phyloP scores from a whole-genome alignment of 805 yeast genomes.

The Teunomyces pallodes region DNA sequence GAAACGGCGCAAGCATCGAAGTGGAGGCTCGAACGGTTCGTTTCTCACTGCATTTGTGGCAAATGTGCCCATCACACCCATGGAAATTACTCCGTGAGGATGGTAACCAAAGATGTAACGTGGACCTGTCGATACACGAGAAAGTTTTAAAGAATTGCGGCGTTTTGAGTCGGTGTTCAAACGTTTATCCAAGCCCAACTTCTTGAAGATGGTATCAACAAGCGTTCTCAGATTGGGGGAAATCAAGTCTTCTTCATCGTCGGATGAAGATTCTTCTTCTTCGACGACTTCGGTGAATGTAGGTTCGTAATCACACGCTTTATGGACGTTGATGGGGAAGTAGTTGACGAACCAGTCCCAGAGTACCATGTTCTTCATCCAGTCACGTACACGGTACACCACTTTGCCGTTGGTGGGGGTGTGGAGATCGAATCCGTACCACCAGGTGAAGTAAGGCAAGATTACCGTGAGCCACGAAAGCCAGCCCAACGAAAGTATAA shows the following conservation, averaged over 20 bases:
- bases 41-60: slow-evolving; percentile 54
- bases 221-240: slow-evolving; percentile 35
- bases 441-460: slow-evolving; percentile 57
- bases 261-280: slow-evolving; percentile 21
- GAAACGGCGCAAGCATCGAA: slow-evolving; percentile 29
- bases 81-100: slow-evolving; percentile 93
- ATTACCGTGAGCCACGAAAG: slow-evolving; percentile 69
- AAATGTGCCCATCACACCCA: slow-evolving; percentile 84
- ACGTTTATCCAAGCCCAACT: slow-evolving; percentile 36
- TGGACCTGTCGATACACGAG: slow-evolving; percentile 52
- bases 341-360: slow-evolving; percentile 77
- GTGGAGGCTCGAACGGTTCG: slow-evolving; percentile 41
- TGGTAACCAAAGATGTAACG: slow-evolving; percentile 88
- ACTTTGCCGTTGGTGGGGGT: slow-evolving; percentile 77
- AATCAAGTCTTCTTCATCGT: slow-evolving; percentile 44
- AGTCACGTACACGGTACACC: slow-evolving; percentile 50
- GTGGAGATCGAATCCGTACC: slow-evolving; percentile 55
- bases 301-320: slow-evolving; percentile 68
- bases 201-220: slow-evolving; percentile 34
- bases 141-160: slow-evolving; percentile 6
- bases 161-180: slow-evolving; percentile 23
- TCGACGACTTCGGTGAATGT: slow-evolving; percentile 50
- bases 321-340: slow-evolving; percentile 75
- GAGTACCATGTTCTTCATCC: slow-evolving; percentile 53
- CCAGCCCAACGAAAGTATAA: slow-evolving; percentile 45